Percentiles rank a stretch among this genome's conserved stretches.
Evolutionary conservation across 1,284 basidiomycete genomes (phyloP).

Genomic region (Heterobasidion occidentale): DNA sequence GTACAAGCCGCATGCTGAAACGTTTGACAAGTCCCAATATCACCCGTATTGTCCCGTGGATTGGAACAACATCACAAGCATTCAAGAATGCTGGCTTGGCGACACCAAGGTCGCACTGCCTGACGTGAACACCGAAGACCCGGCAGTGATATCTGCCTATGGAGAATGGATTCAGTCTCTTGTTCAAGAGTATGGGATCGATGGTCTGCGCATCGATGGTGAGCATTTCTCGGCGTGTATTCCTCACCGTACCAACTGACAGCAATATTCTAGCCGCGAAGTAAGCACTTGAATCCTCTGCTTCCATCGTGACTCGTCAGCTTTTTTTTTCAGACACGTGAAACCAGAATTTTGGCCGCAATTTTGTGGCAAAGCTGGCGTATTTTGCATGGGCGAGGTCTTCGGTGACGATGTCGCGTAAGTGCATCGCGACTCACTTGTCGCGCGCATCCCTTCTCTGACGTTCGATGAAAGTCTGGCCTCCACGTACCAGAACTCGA

Average conservation of each 20-base stretch:
- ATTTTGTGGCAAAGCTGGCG: constrained; percentile 65
- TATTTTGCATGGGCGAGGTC: constrained; percentile 83
- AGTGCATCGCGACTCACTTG: constrained; percentile 18
- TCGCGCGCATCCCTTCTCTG: constrained; percentile 3
- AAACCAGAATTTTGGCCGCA: constrained; percentile 59
- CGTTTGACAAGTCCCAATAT: constrained; percentile 36
- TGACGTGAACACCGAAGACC: constrained; percentile 67
- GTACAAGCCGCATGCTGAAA: background rate
- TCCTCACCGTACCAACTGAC: background rate
- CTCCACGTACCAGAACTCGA: constrained; percentile 37
- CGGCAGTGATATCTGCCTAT: constrained; percentile 46
- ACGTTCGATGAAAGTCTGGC: constrained; percentile 10
- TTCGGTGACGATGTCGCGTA: constrained; percentile 50
- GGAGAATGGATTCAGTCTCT: constrained; percentile 55
- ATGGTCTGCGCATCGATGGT: constrained; percentile 72
- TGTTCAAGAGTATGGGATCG: constrained; percentile 56
- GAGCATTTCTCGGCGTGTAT: constrained; percentile 29
- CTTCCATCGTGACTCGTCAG: background rate
- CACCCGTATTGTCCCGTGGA: constrained; percentile 62
- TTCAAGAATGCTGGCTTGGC: constrained; percentile 72
- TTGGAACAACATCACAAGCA: constrained; percentile 54
- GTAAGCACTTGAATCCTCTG: constrained; percentile 4
- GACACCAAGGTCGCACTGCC: constrained; percentile 60
- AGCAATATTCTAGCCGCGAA: constrained; percentile 8
- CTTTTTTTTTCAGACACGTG: constrained; percentile 44